Evolutionary conservation across 495 filamentous ascomycete species (phyloP).

Genomic region (Lasiosphaeriaceae sp.): DNA sequence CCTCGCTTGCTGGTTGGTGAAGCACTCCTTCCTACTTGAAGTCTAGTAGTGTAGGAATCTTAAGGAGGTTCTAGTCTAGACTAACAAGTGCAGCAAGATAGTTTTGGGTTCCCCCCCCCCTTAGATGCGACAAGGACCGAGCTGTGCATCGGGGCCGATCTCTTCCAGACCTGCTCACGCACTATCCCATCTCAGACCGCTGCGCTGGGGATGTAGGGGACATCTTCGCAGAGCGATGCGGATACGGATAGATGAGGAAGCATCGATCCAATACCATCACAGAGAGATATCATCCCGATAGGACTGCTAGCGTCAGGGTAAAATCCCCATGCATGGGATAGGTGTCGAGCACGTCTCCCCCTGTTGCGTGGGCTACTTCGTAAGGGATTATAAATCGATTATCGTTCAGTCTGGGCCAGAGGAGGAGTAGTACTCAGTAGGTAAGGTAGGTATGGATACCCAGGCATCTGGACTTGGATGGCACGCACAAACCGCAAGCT

Average conservation of each 20-base stretch:
- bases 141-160: conserved; percentile 14
- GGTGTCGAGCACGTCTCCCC: neutral
- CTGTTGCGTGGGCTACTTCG: conserved; percentile 4
- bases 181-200: neutral
- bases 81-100: no score
- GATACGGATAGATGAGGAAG: neutral
- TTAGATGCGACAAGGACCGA: conserved; percentile 9
- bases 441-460: neutral
- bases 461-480: conserved; percentile 9
- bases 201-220: neutral
- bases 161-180: conserved; percentile 4
- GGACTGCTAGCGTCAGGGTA: neutral
- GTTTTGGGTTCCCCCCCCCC: neutral
- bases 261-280: conserved; percentile 2
- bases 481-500: neutral
- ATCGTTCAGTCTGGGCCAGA: neutral
- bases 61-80: no score
- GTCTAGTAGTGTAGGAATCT: no score
- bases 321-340: conserved; percentile 7
- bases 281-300: conserved; percentile 8
- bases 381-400: conserved; percentile 20
- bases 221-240: no score
- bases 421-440: no score
- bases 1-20: conserved; percentile 4
- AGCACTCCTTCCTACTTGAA: no score